A percentile compares a stretch with the other conserved stretches of the same genome.
phyloP scores from a whole-genome alignment of 345 rosid genomes.

The Bretschneidera sinensis region DNA sequence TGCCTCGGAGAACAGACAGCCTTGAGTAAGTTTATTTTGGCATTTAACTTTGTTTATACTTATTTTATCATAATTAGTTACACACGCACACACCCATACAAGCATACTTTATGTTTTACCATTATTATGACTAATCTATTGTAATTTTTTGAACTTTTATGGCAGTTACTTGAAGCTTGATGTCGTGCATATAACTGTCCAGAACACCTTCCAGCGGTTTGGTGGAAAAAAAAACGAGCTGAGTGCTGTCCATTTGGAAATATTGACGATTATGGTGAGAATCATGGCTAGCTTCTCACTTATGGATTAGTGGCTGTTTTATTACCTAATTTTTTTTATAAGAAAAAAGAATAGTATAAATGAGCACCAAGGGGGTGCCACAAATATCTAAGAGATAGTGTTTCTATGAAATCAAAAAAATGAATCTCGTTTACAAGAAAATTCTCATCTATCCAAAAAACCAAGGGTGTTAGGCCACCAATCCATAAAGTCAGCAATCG shows the following conservation, averaged over 20 bases:
- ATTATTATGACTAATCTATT: constrained; percentile 8
- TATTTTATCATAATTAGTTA: not conserved
- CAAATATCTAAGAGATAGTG: too few species aligned
- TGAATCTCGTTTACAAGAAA: too few species aligned
- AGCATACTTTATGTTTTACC: not conserved
- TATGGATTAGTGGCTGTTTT: too few species aligned
- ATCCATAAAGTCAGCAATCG: too few species aligned
- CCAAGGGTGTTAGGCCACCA: too few species aligned
- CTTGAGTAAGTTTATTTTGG: constrained; percentile 60
- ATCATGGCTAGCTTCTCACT: constrained; percentile 7
- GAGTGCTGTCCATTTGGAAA: constrained; percentile 82
- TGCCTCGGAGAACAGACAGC: constrained; percentile 92
- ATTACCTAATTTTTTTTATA: too few species aligned
- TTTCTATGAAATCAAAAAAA: too few species aligned
- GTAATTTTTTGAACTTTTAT: constrained; percentile 19
- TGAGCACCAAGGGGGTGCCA: too few species aligned
- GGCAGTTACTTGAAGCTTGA: constrained; percentile 93
- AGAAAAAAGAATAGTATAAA: too few species aligned
- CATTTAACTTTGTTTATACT: constrained; percentile 4
- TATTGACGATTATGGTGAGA: constrained; percentile 77
- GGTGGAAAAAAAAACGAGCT: constrained; percentile 67
- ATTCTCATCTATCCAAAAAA: too few species aligned
- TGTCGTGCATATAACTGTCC: constrained; percentile 85
- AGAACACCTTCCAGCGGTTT: constrained; percentile 82
- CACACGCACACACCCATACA: constrained; percentile 1